These are phyloP conservation scores for Pleurotus platypus DNA, from an alignment of 768 basidiomycete genomes.

Conservation along the genomic window DNA sequence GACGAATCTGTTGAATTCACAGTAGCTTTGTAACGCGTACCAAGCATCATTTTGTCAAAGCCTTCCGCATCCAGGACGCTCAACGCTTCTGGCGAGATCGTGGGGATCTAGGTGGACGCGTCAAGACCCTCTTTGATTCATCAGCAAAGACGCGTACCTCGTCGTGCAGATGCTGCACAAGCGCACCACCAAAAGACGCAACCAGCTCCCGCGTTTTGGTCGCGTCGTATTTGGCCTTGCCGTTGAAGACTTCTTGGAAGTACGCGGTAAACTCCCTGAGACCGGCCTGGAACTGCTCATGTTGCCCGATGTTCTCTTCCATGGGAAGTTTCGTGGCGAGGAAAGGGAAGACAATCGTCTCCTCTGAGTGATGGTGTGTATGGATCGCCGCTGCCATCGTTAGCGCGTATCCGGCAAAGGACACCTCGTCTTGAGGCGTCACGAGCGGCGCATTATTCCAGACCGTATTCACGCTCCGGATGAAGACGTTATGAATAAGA, in stretches of 20 bases:
- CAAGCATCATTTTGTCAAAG: neutral
- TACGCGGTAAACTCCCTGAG: constrained; percentile 19
- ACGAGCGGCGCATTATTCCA: constrained; percentile 5
- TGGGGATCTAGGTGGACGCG: neutral
- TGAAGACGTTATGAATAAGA: constrained; percentile 6
- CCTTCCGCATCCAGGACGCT: neutral
- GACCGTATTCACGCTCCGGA: constrained; percentile 7
- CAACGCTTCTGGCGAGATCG: neutral
- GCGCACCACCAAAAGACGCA: constrained; percentile 17
- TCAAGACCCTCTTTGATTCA: neutral
- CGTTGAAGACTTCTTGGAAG: constrained; percentile 11
- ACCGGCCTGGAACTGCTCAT: constrained; percentile 16
- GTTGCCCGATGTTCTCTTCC: constrained; percentile 22
- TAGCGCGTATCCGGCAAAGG: constrained; percentile 21
- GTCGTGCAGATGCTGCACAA: constrained; percentile 22
- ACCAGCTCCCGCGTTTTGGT: constrained; percentile 14
- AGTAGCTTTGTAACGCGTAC: neutral
- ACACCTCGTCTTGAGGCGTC: constrained; percentile 12
- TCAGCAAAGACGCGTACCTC: constrained; percentile 14
- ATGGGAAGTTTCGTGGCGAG: constrained; percentile 20
- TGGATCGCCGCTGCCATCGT: constrained; percentile 13
- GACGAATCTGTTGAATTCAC: neutral
- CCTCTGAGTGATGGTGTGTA: constrained; percentile 22
- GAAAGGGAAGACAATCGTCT: constrained; percentile 21
- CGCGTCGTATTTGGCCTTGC: constrained; percentile 14